Evolutionary conservation across 2,329 filamentous ascomycete genomes (phyloP).

Genomic region (Didymella sp.): DNA sequence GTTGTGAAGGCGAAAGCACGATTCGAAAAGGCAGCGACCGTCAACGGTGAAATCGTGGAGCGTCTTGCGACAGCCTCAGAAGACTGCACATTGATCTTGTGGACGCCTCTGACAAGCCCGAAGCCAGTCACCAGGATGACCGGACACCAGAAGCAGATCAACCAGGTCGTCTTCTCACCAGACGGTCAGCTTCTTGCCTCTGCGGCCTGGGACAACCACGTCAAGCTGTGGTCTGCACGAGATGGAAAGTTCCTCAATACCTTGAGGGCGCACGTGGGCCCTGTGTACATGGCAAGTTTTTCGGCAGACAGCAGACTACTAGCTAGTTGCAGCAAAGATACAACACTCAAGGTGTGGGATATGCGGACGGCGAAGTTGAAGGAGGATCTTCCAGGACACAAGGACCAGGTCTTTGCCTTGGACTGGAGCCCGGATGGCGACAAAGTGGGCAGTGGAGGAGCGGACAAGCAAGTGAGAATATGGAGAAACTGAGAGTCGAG

Average conservation of each 20-base stretch:
- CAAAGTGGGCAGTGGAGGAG: slow-evolving; percentile 87
- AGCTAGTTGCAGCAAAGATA: slow-evolving; percentile 88
- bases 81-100: slow-evolving; percentile 95
- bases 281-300: slow-evolving; percentile 92
- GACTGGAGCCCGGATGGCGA: slow-evolving; percentile 95
- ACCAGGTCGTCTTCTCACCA: slow-evolving; percentile 92
- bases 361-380: slow-evolving; percentile 83
- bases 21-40: slow-evolving; percentile 83
- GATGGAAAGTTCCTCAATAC: slow-evolving; percentile 83
- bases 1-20: slow-evolving; percentile 76
- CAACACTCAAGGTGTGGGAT: slow-evolving; percentile 94
- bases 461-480: slow-evolving; percentile 78
- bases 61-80: slow-evolving; percentile 89
- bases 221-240: slow-evolving; percentile 86
- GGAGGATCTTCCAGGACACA: slow-evolving; percentile 84
- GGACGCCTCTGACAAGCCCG: slow-evolving; percentile 77
- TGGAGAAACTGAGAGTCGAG: slow-evolving; percentile 69
- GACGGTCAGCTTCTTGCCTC: slow-evolving; percentile 88
- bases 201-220: slow-evolving; percentile 90
- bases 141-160: slow-evolving; percentile 97
- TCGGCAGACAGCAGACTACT: slow-evolving; percentile 89
- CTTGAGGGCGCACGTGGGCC: slow-evolving; percentile 85
- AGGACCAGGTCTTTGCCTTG: slow-evolving; percentile 91
- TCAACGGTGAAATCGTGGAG: slow-evolving; percentile 79
- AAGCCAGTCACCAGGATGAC: slow-evolving; percentile 88